These are phyloP conservation scores for Croton setiger DNA, from an alignment of 441 rosid genomes.

Conservation along the genomic window DNA sequence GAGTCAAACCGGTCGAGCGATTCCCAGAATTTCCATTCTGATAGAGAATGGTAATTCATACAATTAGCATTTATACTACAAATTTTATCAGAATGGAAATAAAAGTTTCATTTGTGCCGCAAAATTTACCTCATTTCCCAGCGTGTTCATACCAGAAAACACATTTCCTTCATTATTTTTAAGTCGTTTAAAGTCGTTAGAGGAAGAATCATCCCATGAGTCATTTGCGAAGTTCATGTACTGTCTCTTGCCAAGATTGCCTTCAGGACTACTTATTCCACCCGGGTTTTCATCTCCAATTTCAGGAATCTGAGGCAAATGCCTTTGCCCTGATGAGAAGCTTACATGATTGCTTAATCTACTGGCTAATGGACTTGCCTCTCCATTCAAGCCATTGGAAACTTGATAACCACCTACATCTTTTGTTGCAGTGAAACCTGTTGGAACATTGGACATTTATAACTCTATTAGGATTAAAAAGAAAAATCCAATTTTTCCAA, in stretches of 20 bases:
- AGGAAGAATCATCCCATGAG: conserved; percentile 33
- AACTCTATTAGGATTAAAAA: no score
- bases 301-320: conserved; percentile 46
- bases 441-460: no score
- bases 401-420: conserved; percentile 29
- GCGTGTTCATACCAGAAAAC: conserved; percentile 22
- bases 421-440: conserved; percentile 36
- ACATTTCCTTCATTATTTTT: conserved; percentile 25
- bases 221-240: conserved; percentile 28
- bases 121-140: conserved; percentile 34
- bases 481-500: no score
- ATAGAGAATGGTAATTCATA: neutral
- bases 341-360: conserved; percentile 30
- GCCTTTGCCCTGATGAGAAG: conserved; percentile 39
- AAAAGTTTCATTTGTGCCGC: neutral
- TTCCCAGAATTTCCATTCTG: conserved; percentile 34
- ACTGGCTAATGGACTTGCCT: conserved; percentile 27
- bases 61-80: conserved; percentile 6
- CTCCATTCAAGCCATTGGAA: conserved; percentile 30
- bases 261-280: conserved; percentile 21
- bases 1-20: conserved; percentile 32
- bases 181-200: conserved; percentile 26
- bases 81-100: neutral
- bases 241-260: conserved; percentile 19
- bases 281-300: conserved; percentile 31